Conservation (phyloP, 148 eudicot species). For the Rhododendron williamsianum region DNA sequence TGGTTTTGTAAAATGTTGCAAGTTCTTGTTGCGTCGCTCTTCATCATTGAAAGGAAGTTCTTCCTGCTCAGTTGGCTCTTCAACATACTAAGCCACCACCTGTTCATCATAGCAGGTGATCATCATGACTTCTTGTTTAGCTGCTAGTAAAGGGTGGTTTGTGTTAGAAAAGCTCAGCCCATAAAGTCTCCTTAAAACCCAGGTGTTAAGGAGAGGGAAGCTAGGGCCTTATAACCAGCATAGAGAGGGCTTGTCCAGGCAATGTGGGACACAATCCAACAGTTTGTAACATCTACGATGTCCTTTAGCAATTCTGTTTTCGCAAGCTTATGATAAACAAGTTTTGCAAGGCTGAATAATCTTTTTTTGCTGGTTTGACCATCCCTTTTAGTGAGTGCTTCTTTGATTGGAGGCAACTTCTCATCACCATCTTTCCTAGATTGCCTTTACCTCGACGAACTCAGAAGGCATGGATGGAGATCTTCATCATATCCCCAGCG, state of each 20-base stretch:
- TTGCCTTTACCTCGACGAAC: not conserved
- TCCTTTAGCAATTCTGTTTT: not conserved
- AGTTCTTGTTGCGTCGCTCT: not conserved
- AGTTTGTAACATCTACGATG: not conserved
- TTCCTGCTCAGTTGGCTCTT: not conserved
- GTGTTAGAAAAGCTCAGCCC: too few species aligned
- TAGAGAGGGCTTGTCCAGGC: too few species aligned
- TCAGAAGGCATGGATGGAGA: not conserved
- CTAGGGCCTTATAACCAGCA: too few species aligned
- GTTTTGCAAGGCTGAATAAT: not conserved
- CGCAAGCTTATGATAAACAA: not conserved
- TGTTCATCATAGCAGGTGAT: not conserved
- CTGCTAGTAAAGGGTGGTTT: not conserved
- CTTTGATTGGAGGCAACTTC: not conserved
- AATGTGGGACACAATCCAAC: too few species aligned
- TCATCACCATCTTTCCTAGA: not conserved
- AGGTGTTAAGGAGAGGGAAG: too few species aligned
- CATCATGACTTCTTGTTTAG: not conserved
- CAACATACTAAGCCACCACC: not conserved
- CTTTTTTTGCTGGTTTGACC: not conserved
- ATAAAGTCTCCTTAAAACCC: too few species aligned
- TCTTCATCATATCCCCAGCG: not conserved
- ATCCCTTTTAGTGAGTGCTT: not conserved
- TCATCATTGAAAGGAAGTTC: not conserved
- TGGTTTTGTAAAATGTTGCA: not conserved